These are phyloP conservation scores for Limnomonas spitsbergensis DNA, from an alignment of 139 green algal genomes.

Conservation along the genomic window DNA sequence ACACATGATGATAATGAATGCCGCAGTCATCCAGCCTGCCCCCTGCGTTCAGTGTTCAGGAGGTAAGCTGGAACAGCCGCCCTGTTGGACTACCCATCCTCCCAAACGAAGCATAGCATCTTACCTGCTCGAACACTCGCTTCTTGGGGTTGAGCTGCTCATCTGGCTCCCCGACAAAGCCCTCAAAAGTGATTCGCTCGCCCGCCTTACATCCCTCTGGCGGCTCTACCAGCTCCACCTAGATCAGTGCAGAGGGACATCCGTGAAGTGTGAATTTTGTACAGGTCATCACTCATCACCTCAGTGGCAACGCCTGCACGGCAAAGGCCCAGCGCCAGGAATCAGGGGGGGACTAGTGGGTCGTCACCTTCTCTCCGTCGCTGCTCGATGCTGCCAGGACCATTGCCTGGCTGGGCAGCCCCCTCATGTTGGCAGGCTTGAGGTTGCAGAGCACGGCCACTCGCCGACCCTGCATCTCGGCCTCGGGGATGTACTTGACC, in stretches of 20 bases:
- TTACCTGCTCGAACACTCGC: constrained; percentile 80
- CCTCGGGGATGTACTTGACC: constrained; percentile 86
- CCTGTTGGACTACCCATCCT: not conserved
- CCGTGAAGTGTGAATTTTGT: too few species aligned
- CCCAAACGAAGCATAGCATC: not conserved
- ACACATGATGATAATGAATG: not conserved
- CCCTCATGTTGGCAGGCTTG: constrained; percentile 90
- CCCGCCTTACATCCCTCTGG: constrained; percentile 64
- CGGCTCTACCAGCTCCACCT: constrained; percentile 86
- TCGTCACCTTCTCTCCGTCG: constrained; percentile 59
- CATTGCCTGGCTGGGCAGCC: constrained; percentile 83
- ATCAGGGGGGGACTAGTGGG: too few species aligned
- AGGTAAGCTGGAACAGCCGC: not conserved
- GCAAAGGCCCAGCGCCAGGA: too few species aligned
- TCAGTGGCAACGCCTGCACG: too few species aligned
- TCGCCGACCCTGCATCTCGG: constrained; percentile 60
- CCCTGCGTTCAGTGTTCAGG: not conserved
- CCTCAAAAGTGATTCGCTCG: constrained; percentile 69
- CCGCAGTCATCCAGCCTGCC: not conserved
- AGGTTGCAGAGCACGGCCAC: constrained; percentile 90
- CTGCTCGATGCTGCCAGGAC: constrained; percentile 75
- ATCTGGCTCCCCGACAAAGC: constrained; percentile 73
- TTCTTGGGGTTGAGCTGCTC: constrained; percentile 87
- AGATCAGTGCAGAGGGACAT: not conserved
- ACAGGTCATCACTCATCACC: too few species aligned